Base-by-base conservation (phyloP, 768 basidiomycete species). In the Tricholoma furcatifolium region DNA sequence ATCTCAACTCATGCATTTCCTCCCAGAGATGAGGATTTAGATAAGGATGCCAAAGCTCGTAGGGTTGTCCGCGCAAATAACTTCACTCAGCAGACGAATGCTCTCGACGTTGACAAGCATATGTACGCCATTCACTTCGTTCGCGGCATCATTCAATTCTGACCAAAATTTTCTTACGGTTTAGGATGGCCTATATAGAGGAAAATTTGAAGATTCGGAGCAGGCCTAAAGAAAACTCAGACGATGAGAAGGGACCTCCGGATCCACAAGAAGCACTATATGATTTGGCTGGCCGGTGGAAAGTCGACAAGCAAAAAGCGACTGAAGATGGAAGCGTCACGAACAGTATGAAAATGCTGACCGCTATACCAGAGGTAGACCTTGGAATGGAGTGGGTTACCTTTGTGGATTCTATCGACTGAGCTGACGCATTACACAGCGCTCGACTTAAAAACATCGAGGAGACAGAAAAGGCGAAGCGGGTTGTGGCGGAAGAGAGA, bases 101-200 rank as follows among this genome's bases (percentile, higher is more conserved):
- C 85, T 1, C 78, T 98, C 18, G 96, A 98, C 65, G 94, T 97
- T 21, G 96, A 99, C 73, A 98, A 98, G 65, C 97, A 98, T 64
- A 98, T 98, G 96, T 94, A 52, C 46, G 91, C 74, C 12, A 3
- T 41, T 31, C 20, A 21, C 11, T 39, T 44, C 31, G 8, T 12
- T 18, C n/a, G 38, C 47, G 23, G 39, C 4, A 24, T n/a, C 32
- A 35, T 17, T 30, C 32, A 21, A 31, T 6, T 24, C 30, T 46
- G 11, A 14, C 24, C 41, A 6, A 12, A 23, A 14, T 9, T 20
- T 14, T 50, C 43, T 11, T 32, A 17, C 44, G 38, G 20, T 31
- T 5, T 59, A 95, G 94, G 96, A 93, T 98, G 90, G 92, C 89
- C 2, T 98, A 96, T 64, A 98, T 99, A 45, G 97, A 98, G 62